Base-by-base conservation (phyloP, 1,284 basidiomycete species). In the Apiotrichum sp. region DNA sequence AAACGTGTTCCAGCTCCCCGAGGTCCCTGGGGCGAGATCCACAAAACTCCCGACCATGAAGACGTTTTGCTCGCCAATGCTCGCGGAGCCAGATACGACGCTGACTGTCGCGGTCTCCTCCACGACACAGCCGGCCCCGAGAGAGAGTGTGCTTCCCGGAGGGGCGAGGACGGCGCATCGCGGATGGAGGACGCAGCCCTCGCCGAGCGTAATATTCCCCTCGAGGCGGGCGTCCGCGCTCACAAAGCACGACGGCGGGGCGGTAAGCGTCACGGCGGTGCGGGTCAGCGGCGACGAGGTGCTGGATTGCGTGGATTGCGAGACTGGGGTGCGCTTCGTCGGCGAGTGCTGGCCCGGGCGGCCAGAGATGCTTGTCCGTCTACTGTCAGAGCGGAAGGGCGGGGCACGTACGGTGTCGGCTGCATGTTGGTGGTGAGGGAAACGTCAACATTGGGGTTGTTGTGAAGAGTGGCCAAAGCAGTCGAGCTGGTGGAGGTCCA, bases 51-150 rank as follows among this genome's bases (percentile, higher is more conserved):
- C 89, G 49, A 95, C 91, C 77, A 96, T 90, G 69, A 98, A 95
- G 51, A 92, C 78, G 72, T 97, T 98, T 56, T 87, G 83, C 68
- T 93, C 86, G 10, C 95, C 95, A 50, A 98, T 91, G 16, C 83
- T 80, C 86, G 97, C 89, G 4, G 38, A 32, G 5, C 47, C 43
- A 7, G 62, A 74, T 51, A 62, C 86, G 82, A 87, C 80, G 72
- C 96, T 95, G 59, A 98, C 85, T 63, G 92, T 85, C 2, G 84
- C 88, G 7, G 82, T 82, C 73, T 98, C 95, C 69, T 98, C 95
- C 52, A 98, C 83, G 65, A 98, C 89, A 71, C 90, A 93, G 53
- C 87, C 84, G 31, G 84, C 80, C 7, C 92, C 95, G 47, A 98
- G 86, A 46, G 89, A 80, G 61, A 98, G 91, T 3, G 90, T 86